Evolutionary conservation across 2,329 filamentous ascomycete species (phyloP).

Genomic region (Emericellopsis cladophorae): DNA sequence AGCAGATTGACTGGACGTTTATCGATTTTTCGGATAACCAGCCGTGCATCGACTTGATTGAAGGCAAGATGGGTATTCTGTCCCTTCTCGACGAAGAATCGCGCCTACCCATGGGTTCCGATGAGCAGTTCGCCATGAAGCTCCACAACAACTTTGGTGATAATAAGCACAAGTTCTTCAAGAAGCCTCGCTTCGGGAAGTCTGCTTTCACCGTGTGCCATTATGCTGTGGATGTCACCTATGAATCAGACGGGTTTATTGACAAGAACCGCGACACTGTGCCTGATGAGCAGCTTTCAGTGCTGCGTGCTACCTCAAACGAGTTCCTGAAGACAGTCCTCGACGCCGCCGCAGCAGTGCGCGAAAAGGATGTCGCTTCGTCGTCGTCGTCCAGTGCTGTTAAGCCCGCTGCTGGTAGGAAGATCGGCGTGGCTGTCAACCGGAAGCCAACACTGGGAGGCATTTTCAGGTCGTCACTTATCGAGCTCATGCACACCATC

Average conservation of each 20-base stretch:
- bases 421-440: constrained; percentile 84
- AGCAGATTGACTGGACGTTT: constrained; percentile 98
- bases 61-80: constrained; percentile 88
- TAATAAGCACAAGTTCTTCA: constrained; percentile 94
- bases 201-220: constrained; percentile 97
- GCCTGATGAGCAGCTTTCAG: constrained; percentile 93
- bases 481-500: constrained; percentile 96
- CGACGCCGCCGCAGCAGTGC: constrained; percentile 71
- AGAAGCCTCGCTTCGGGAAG: constrained; percentile 96
- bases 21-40: constrained; percentile 99
- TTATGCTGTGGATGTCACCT: constrained; percentile 95
- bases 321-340: constrained; percentile 74
- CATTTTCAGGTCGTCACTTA: constrained; percentile 96
- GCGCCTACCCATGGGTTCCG: constrained; percentile 88
- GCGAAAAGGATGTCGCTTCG: constrained; percentile 72
- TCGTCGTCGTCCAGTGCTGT: constrained; percentile 57
- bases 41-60: constrained; percentile 95
- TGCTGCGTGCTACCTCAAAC: constrained; percentile 75
- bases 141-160: constrained; percentile 87
- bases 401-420: constrained; percentile 67
- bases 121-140: constrained; percentile 94
- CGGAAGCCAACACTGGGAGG: constrained; percentile 94
- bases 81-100: constrained; percentile 94
- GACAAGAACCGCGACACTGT: constrained; percentile 99
- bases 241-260: constrained; percentile 97